Percentiles rank a stretch among this genome's conserved stretches.
Evolutionary conservation across 495 filamentous ascomycete species (phyloP).

Genomic region (Xylaria venustula): DNA sequence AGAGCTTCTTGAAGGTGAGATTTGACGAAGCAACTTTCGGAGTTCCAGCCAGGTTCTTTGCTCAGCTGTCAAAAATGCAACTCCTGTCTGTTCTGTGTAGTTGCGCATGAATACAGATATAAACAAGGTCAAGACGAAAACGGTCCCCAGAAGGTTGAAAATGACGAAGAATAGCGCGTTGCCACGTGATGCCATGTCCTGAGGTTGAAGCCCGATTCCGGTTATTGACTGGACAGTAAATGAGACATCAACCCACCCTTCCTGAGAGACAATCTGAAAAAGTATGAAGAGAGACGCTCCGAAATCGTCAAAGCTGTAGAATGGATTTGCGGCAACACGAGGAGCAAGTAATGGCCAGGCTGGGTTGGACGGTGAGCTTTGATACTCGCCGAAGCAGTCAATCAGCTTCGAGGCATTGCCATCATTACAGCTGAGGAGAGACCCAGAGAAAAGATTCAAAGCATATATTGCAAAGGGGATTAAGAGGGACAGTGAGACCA

Average conservation of each 20-base stretch:
- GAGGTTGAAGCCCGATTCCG: slow-evolving; percentile 69
- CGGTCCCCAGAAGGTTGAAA: slow-evolving; percentile 94
- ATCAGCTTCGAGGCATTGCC: slow-evolving; percentile 54
- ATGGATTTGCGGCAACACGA: slow-evolving; percentile 74
- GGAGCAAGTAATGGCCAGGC: slow-evolving; percentile 83
- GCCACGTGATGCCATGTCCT: slow-evolving; percentile 64
- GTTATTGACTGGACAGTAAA: slow-evolving; percentile 78
- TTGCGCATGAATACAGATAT: slow-evolving; percentile 99
- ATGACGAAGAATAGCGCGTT: slow-evolving; percentile 93
- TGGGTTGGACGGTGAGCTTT: slow-evolving; percentile 64
- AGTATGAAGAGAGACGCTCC: slow-evolving; percentile 89
- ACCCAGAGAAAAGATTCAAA: slow-evolving; percentile 85
- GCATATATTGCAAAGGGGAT: slow-evolving; percentile 97
- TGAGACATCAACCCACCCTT: slow-evolving; percentile 95
- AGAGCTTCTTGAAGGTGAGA: slow-evolving; percentile 87
- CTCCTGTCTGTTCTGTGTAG: slow-evolving; percentile 97
- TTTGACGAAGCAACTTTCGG: slow-evolving; percentile 87
- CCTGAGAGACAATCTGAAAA: slow-evolving; percentile 98
- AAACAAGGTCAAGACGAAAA: slow-evolving; percentile 97
- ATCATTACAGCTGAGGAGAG: slow-evolving; percentile 82
- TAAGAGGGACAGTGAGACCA: slow-evolving; percentile 90
- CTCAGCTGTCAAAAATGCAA: slow-evolving; percentile 93
- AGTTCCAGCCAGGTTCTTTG: slow-evolving; percentile 97
- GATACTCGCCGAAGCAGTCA: slow-evolving; percentile 82
- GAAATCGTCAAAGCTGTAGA: slow-evolving; percentile 93